Conservation (phyloP, 495 filamentous ascomycete species). For the Neurospora discreta region DNA sequence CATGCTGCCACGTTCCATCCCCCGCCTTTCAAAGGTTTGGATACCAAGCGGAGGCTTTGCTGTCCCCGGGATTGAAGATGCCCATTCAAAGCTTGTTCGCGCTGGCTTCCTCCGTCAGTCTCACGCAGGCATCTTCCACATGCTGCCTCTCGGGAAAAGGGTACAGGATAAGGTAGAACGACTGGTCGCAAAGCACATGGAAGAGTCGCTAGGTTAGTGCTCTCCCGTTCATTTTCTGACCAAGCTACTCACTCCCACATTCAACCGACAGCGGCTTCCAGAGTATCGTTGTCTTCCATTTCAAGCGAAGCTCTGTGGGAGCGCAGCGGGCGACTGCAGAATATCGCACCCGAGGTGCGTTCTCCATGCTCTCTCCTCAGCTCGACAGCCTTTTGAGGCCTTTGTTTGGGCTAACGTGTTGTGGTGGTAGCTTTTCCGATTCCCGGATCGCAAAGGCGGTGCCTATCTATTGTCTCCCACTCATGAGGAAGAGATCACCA, state of each 20-base stretch:
- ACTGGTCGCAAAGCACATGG: slow-evolving; percentile 86
- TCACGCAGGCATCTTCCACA: slow-evolving; percentile 83
- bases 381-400: not conserved
- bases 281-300: slow-evolving; percentile 77
- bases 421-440: slow-evolving; percentile 55
- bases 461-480: slow-evolving; percentile 78
- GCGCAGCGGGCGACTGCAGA: slow-evolving; percentile 34
- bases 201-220: slow-evolving; percentile 48
- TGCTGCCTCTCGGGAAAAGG: slow-evolving; percentile 78
- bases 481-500: slow-evolving; percentile 93
- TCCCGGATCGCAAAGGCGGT: slow-evolving; percentile 67
- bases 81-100: slow-evolving; percentile 61
- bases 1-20: slow-evolving; percentile 13
- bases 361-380: not conserved
- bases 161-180: slow-evolving; percentile 82
- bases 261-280: slow-evolving; percentile 57
- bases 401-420: slow-evolving; percentile 3
- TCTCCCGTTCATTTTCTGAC: not conserved
- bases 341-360: slow-evolving; percentile 30
- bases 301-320: slow-evolving; percentile 80
- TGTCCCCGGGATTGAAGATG: slow-evolving; percentile 42
- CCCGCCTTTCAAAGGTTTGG: slow-evolving; percentile 64
- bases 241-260: not conserved
- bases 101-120: slow-evolving; percentile 80
- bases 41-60: slow-evolving; percentile 65